Evolutionary conservation across 208 protist species (phyloP), one percentile per base, ranked within the genome.

Genomic region (Blastocrithidia nonstop): DNA sequence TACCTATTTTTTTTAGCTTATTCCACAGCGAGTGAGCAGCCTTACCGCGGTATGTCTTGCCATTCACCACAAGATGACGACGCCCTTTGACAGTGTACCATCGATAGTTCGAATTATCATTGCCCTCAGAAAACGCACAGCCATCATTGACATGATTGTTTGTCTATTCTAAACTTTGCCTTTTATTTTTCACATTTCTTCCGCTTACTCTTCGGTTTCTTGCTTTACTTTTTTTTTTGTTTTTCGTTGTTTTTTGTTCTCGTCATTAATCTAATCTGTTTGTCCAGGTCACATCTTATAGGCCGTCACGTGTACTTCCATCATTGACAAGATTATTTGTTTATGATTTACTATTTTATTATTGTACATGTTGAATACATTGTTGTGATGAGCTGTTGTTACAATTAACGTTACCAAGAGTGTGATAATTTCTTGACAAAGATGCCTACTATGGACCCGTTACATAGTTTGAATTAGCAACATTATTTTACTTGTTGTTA

Each of bases 31-130:
- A 27, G 57, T 87, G 75, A 16, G 76, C 81, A 11, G 31, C 37
- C 6, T 21, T 56, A 11, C 81, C 81, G 20, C 57, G 74, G 54
- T 78, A 87, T 7, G 61, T 78, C 7, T 27, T 40, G 6, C 70
- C 66, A 36, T 71, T 51, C 59, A 85, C 84, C n/a, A 83, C 66
- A 29, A 87, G 56, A 20, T 56, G 53, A 13, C 81, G 76, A 9
- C 69, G 70, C 4, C 74, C 59, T 19, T 54, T 43, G 13, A 53
- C 58, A 4, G 59, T 82, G 43, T 57, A 82, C 81, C 81, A 91
- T 16, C 61, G 49, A 41, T 74, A n/a, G 53, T 6, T 66, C 54
- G 50, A 55, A 71, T 8, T 59, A 51, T 45, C 11, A 2, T 28
- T 6, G 5, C 48, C 43, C 1, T 15, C 22, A 16, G 21, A 21